Conservation (phyloP, 1,284 basidiomycete genomes). For the Cystobasidium slooffiae region DNA sequence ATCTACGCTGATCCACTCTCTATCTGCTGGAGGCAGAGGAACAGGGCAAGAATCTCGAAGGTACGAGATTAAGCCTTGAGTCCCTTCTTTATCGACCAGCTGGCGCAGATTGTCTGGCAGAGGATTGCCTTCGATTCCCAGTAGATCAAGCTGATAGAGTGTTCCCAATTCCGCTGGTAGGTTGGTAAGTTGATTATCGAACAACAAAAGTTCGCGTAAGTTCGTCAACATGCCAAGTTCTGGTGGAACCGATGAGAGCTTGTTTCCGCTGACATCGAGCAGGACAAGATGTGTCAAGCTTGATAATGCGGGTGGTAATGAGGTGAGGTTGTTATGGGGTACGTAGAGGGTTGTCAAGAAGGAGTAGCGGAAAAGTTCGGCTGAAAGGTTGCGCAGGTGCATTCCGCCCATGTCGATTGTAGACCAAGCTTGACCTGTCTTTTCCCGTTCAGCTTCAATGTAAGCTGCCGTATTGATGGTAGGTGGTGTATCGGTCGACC, state of each 20-base stretch:
- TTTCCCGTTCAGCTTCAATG: constrained; percentile 47
- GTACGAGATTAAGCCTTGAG: constrained; percentile 80
- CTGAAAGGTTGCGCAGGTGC: constrained; percentile 85
- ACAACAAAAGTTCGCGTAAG: constrained; percentile 89
- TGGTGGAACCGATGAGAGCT: constrained; percentile 74
- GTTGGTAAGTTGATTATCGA: constrained; percentile 87
- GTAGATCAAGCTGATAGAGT: constrained; percentile 86
- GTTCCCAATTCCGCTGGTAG: constrained; percentile 88
- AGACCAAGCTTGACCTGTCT: constrained; percentile 68
- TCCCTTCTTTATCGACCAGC: constrained; percentile 91
- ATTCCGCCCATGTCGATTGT: constrained; percentile 97
- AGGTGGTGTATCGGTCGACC: constrained; percentile 6
- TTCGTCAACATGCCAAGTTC: constrained; percentile 90
- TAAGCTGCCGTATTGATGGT: constrained; percentile 37
- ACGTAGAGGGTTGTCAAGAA: constrained; percentile 96
- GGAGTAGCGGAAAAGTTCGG: constrained; percentile 81
- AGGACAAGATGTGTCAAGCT: constrained; percentile 84
- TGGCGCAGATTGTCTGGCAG: constrained; percentile 75
- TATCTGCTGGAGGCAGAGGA: constrained; percentile 78
- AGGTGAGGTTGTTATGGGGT: constrained; percentile 88
- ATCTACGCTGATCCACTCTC: constrained; percentile 78
- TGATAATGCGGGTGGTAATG: constrained; percentile 81
- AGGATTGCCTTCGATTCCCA: constrained; percentile 96
- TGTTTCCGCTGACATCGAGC: constrained; percentile 91
- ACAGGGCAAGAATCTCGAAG: constrained; percentile 86